Evolutionary conservation across 2,329 filamentous ascomycete genomes (phyloP).

Genomic region (Ilyonectria robusta): DNA sequence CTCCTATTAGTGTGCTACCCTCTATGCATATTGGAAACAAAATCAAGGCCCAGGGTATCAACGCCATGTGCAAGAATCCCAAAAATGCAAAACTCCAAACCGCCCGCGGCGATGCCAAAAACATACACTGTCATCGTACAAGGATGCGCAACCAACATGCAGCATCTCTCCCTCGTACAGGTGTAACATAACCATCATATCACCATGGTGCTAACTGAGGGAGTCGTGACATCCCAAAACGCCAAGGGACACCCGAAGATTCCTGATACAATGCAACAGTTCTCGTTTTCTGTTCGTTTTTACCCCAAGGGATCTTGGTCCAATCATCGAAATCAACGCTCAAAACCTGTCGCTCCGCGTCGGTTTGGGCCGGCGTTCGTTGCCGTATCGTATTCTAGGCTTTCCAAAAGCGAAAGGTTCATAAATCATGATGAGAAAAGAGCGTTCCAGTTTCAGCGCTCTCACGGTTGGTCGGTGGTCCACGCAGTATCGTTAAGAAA

Average conservation of each 20-base stretch:
- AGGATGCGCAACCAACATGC: neutral
- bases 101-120: constrained; percentile 3
- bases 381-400: neutral
- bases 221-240: neutral
- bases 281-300: constrained; percentile 6
- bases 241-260: neutral
- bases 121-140: neutral
- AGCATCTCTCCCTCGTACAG: constrained; percentile 7
- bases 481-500: constrained; percentile 51
- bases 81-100: constrained; percentile 20
- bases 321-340: neutral
- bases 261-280: neutral
- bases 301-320: neutral
- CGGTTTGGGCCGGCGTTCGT: neutral
- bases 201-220: neutral
- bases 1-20: neutral
- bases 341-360: neutral
- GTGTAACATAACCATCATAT: neutral
- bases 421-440: constrained; percentile 30
- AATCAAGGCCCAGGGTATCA: constrained; percentile 17
- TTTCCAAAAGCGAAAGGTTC: constrained; percentile 24
- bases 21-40: constrained; percentile 10
- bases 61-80: constrained; percentile 18
- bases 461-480: constrained; percentile 37
- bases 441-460: neutral